Evolutionary conservation across 2,329 filamentous ascomycete species (phyloP).

Genomic region (Zymoseptoria passerinii): DNA sequence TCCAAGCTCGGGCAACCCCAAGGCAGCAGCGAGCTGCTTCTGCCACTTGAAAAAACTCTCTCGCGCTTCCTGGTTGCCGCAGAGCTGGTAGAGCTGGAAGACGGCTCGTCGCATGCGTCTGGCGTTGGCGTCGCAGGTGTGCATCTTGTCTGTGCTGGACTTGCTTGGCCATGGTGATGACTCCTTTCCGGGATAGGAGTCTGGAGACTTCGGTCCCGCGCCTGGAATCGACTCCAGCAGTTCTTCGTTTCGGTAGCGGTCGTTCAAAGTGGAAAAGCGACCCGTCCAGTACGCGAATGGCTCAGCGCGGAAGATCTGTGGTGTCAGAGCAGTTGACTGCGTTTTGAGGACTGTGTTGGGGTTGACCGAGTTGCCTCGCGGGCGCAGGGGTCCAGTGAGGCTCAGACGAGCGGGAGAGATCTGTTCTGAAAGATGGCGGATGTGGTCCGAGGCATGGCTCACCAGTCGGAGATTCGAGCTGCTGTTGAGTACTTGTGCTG

Average conservation of each 20-base stretch:
- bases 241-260: constrained; percentile 45
- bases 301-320: constrained; percentile 15
- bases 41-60: constrained; percentile 27
- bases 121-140: constrained; percentile 22
- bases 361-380: not conserved
- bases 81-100: constrained; percentile 21
- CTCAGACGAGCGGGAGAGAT: not conserved
- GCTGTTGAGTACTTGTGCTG: constrained; percentile 8
- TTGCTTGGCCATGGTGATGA: constrained; percentile 6
- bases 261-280: constrained; percentile 50
- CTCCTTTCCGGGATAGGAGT: not conserved
- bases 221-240: constrained; percentile 18
- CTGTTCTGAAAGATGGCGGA: constrained; percentile 2
- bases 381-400: not conserved
- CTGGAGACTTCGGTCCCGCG: not conserved
- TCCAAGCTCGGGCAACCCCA: constrained; percentile 18
- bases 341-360: not conserved
- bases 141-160: constrained; percentile 22
- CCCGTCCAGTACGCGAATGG: constrained; percentile 53
- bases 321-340: not conserved
- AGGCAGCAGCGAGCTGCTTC: constrained; percentile 18
- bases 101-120: constrained; percentile 24
- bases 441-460: not conserved
- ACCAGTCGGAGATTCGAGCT: constrained; percentile 4
- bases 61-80: constrained; percentile 23